Conservation (phyloP, 1,284 basidiomycete genomes). For the Boletus semigastroideus region DNA sequence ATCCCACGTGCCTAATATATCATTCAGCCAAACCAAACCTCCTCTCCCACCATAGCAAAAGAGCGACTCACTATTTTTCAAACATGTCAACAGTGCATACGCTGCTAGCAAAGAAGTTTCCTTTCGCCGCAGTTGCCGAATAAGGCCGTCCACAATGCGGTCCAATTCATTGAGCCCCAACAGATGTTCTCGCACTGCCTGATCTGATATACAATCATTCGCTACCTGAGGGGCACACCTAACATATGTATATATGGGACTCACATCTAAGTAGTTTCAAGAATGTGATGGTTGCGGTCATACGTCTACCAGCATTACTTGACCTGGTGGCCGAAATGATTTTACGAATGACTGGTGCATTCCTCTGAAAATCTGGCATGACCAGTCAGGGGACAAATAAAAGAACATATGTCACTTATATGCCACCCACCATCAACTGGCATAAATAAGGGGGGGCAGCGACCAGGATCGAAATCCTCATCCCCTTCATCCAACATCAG, state of each 20-base stretch:
- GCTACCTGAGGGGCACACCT: neutral
- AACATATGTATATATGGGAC: neutral
- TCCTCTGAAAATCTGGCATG: neutral
- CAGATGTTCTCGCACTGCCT: neutral
- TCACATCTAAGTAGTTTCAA: neutral
- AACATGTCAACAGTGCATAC: neutral
- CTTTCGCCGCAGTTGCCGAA: neutral
- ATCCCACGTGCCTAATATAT: neutral
- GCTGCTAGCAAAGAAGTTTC: neutral
- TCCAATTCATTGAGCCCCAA: neutral
- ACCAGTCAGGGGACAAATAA: neutral
- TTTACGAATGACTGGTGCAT: neutral
- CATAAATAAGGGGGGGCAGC: neutral
- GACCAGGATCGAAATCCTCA: neutral
- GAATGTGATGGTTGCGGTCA: neutral
- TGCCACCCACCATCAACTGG: neutral
- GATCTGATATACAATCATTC: neutral
- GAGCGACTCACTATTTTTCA: neutral
- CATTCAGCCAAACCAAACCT: neutral
- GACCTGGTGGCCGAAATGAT: neutral
- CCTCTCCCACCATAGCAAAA: neutral
- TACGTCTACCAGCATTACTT: neutral
- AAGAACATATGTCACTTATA: neutral
- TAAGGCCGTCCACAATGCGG: neutral
- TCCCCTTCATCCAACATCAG: neutral